Conservation (phyloP, 2,329 filamentous ascomycete species). For the Stachybotrys elegans region DNA sequence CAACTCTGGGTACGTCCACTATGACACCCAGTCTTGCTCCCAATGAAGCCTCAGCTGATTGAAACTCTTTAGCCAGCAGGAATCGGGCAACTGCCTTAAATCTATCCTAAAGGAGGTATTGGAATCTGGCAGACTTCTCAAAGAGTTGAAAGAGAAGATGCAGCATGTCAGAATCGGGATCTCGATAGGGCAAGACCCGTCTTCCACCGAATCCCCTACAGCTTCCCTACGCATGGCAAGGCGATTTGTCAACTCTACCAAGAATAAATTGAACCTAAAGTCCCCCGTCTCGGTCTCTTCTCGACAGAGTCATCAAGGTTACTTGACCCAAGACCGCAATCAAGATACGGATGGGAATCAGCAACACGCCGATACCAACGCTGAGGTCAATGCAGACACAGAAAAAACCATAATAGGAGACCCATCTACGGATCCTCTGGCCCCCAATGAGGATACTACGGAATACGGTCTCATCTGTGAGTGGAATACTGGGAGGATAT, state of each 20-base stretch:
- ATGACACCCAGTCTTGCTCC: too few relatives aligned
- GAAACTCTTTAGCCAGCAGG: background rate
- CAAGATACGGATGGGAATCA: background rate
- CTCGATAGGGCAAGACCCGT: too few relatives aligned
- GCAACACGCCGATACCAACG: background rate
- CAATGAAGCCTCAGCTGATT: too few relatives aligned
- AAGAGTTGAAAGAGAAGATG: background rate
- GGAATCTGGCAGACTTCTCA: background rate
- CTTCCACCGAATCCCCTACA: too few relatives aligned
- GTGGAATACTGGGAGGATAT: background rate
- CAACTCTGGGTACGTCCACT: too few relatives aligned
- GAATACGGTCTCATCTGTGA: background rate
- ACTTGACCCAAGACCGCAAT: background rate
- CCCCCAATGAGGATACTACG: background rate
- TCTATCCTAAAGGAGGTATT: background rate
- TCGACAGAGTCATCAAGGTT: background rate
- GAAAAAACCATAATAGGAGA: background rate
- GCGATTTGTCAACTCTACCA: too few relatives aligned
- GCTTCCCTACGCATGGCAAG: too few relatives aligned
- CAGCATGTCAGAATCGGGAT: background rate
- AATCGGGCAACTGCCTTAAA: background rate
- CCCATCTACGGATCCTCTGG: background rate
- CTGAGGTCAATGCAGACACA: background rate
- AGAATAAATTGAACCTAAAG: background rate
- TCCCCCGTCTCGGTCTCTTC: background rate